These are phyloP conservation scores for Melastoma malabathricum DNA, from an alignment of 345 rosid species.

Conservation along the genomic window DNA sequence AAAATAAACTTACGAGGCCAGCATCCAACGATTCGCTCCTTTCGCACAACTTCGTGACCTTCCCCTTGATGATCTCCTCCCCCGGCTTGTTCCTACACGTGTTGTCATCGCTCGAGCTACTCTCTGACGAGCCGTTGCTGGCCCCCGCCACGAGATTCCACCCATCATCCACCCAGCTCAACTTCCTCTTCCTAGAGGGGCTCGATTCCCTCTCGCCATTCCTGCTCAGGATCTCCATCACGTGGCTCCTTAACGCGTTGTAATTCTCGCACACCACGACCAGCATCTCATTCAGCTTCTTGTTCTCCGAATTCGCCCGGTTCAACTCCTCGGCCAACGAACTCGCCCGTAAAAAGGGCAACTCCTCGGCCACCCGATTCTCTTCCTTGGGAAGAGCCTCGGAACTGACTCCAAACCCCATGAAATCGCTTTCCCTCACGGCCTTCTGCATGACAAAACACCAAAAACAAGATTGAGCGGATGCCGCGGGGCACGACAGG, in stretches of 20 bases:
- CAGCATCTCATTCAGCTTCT: constrained; percentile 68
- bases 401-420: constrained; percentile 13
- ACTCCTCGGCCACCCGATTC: constrained; percentile 16
- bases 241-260: constrained; percentile 42
- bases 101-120: constrained; percentile 78
- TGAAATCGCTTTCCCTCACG: constrained; percentile 12
- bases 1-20: constrained; percentile 34
- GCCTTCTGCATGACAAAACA: constrained; percentile 10
- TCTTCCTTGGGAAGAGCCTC: constrained; percentile 9
- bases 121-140: constrained; percentile 46
- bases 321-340: constrained; percentile 59
- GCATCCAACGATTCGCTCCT: constrained; percentile 59
- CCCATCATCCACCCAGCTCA: constrained; percentile 12
- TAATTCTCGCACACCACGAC: constrained; percentile 60
- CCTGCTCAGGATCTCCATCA: constrained; percentile 40
- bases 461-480: too few species aligned
- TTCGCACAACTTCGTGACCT: constrained; percentile 40
- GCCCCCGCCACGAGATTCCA: constrained; percentile 11
- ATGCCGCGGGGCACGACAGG: too few species aligned
- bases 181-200: constrained; percentile 51
- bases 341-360: constrained; percentile 12
- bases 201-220: constrained; percentile 25
- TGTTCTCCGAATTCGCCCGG: constrained; percentile 65
- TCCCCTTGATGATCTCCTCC: constrained; percentile 59
- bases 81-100: constrained; percentile 39